These are phyloP conservation scores for Rhynchospora breviuscula DNA, from an alignment of 176 grass and related monocot genomes.

Conservation along the genomic window DNA sequence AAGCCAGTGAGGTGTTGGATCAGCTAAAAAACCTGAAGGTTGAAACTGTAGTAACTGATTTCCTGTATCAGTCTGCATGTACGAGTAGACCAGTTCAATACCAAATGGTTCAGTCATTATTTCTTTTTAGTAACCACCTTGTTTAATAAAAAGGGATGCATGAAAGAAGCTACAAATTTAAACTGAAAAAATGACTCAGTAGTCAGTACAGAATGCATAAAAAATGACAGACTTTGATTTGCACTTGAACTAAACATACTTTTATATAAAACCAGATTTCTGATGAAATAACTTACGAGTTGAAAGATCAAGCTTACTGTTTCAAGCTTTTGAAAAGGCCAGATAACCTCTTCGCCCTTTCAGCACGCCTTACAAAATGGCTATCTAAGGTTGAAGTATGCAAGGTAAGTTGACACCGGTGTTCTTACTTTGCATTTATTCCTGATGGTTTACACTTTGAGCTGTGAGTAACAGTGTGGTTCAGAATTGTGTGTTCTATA, in stretches of 20 bases:
- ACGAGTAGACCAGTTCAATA: background rate
- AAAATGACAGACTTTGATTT: background rate
- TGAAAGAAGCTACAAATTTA: background rate
- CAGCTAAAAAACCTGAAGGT: slow-evolving; percentile 84
- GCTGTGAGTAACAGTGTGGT: no score
- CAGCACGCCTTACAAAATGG: slow-evolving; percentile 63
- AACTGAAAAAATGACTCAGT: background rate
- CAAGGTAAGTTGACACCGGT: slow-evolving; percentile 42
- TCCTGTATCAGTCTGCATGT: background rate
- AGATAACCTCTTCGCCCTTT: slow-evolving; percentile 65
- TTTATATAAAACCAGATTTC: slow-evolving; percentile 44
- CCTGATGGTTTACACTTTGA: background rate
- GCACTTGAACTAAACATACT: background rate
- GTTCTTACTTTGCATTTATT: background rate
- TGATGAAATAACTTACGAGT: slow-evolving; percentile 81
- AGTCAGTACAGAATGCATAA: background rate
- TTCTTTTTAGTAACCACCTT: background rate
- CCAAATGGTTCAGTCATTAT: background rate
- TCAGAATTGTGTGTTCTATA: no score
- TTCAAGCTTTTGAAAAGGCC: slow-evolving; percentile 67
- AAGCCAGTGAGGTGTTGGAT: slow-evolving; percentile 56
- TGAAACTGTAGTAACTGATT: slow-evolving; percentile 18
- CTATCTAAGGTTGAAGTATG: slow-evolving; percentile 80
- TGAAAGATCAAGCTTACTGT: slow-evolving; percentile 85
- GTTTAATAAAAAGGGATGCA: background rate